A percentile compares a stretch with the other conserved stretches of the same genome.
Conservation (phyloP, 1,284 basidiomycete species). For the Abortiporus biennis region DNA sequence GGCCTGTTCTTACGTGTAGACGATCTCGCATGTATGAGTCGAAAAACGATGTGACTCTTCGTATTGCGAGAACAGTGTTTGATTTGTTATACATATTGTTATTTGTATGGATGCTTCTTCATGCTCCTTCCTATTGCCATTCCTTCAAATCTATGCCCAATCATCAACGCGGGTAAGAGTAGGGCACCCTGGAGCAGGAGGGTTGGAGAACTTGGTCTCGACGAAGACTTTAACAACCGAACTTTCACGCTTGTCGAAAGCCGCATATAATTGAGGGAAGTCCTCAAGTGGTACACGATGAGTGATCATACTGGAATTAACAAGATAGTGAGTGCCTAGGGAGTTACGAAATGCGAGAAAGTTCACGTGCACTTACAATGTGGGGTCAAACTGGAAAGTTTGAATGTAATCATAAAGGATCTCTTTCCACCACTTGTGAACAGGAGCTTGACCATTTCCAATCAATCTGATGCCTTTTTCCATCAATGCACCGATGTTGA, state of each 20-base stretch:
- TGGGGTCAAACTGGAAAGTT: slow-evolving; percentile 65
- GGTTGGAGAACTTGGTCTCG: slow-evolving; percentile 43
- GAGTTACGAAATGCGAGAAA: slow-evolving; percentile 3
- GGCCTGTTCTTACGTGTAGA: no score
- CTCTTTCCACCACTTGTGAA: slow-evolving; percentile 71
- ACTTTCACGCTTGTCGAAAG: slow-evolving; percentile 53
- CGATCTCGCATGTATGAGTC: no score
- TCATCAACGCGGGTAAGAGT: slow-evolving; percentile 43
- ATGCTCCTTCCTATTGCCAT: no score
- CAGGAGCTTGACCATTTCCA: slow-evolving; percentile 70
- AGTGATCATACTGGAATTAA: slow-evolving; percentile 41
- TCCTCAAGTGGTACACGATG: slow-evolving; percentile 65
- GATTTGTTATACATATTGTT: no score
- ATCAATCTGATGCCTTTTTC: slow-evolving; percentile 70
- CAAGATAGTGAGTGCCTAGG: not conserved
- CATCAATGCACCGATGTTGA: slow-evolving; percentile 76
- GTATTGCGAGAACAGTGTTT: no score
- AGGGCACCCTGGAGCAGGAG: slow-evolving; percentile 44
- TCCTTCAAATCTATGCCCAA: slow-evolving; percentile 36
- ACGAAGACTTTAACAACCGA: slow-evolving; percentile 68
- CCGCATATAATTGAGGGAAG: slow-evolving; percentile 47
- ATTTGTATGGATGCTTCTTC: no score
- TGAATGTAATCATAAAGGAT: slow-evolving; percentile 59
- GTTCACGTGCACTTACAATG: slow-evolving; percentile 39
- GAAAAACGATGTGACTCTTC: no score